phyloP scores from a whole-genome alignment of 2,329 filamentous ascomycete species.

The Fusarium nurragi region DNA sequence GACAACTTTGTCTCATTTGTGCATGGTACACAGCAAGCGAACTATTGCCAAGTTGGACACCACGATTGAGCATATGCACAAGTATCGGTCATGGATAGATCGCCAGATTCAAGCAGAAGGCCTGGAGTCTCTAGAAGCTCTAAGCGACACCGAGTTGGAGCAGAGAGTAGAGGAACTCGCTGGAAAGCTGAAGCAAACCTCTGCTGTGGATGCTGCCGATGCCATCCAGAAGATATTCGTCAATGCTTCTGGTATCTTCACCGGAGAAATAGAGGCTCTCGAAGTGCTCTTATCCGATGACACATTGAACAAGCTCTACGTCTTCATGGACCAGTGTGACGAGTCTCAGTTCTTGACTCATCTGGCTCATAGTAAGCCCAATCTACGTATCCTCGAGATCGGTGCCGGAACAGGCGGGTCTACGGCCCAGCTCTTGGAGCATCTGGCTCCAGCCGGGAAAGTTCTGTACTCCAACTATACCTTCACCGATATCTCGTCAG shows the following conservation, averaged over 20 bases:
- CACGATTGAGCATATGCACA: neutral
- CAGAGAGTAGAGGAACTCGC: neutral
- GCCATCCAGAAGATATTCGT: neutral
- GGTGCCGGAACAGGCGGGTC: slow-evolving; percentile 3
- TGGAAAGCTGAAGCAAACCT: neutral
- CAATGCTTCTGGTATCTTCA: neutral
- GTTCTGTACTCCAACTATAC: neutral
- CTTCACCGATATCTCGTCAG: neutral
- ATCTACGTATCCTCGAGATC: slow-evolving; percentile 1
- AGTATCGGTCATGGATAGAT: neutral
- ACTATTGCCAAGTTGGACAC: neutral
- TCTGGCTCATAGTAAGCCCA: neutral
- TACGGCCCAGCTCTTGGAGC: neutral
- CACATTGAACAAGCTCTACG: neutral
- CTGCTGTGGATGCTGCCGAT: neutral
- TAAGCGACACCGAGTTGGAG: neutral
- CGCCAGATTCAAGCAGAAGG: neutral
- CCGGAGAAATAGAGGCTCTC: neutral
- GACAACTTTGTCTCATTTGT: neutral
- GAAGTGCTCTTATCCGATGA: neutral
- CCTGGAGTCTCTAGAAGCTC: neutral
- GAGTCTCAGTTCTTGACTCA: neutral
- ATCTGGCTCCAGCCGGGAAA: neutral
- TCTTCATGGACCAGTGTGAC: neutral
- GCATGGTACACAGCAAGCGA: neutral